A percentile compares a stretch with the other conserved stretches of the same genome.
Evolutionary conservation across 306 rosid genomes (phyloP).

Genomic region (Clitoria ternatea): DNA sequence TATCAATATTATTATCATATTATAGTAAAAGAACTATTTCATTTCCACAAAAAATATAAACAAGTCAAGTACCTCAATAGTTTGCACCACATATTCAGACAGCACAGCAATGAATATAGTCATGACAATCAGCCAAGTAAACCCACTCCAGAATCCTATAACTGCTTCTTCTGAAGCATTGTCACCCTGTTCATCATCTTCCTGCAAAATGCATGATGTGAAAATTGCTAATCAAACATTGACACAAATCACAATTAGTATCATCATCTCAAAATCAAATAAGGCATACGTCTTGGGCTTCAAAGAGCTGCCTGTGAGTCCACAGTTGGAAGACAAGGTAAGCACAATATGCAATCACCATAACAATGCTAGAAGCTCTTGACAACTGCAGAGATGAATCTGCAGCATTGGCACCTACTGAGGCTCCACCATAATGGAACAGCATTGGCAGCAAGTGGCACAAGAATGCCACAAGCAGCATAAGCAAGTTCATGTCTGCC

Average conservation of each 20-base stretch:
- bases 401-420: background rate
- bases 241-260: background rate
- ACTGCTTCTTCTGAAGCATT: constrained; percentile 41
- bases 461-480: constrained; percentile 62
- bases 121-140: constrained; percentile 78
- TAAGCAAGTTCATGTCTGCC: constrained; percentile 66
- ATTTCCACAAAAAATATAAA: background rate
- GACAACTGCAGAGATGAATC: constrained; percentile 56
- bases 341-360: constrained; percentile 68
- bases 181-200: constrained; percentile 33
- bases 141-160: constrained; percentile 75
- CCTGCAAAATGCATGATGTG: constrained; percentile 31
- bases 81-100: constrained; percentile 75
- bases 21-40: background rate
- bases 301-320: constrained; percentile 74
- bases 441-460: constrained; percentile 68
- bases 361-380: constrained; percentile 67
- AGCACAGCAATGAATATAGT: constrained; percentile 60
- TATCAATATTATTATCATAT: background rate
- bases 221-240: background rate
- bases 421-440: constrained; percentile 34
- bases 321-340: constrained; percentile 70
- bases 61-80: constrained; percentile 62
- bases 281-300: constrained; percentile 47
- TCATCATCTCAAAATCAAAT: background rate